Evolutionary conservation across 1,139 yeast species (phyloP).

Genomic region (Nakaseomyces sp.): DNA sequence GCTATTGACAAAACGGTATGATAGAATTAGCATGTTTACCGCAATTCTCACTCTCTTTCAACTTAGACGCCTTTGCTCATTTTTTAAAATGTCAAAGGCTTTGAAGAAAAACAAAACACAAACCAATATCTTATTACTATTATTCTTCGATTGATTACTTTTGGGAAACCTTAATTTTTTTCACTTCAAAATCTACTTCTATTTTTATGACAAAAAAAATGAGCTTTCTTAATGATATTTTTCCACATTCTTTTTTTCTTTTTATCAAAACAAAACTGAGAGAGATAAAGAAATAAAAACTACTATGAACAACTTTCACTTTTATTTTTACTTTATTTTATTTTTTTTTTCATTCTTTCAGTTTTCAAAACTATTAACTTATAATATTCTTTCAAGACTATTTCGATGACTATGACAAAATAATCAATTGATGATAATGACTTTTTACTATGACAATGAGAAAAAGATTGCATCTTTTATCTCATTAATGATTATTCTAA

Average conservation of each 20-base stretch:
- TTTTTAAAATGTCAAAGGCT: constrained; percentile 9
- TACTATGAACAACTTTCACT: background rate
- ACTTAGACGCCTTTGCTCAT: background rate
- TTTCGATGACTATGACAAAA: constrained; percentile 4
- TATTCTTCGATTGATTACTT: constrained; percentile 4
- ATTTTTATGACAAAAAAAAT: background rate
- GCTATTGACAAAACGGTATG: background rate
- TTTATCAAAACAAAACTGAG: background rate
- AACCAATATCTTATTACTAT: background rate
- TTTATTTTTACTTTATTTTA: background rate
- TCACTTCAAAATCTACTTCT: background rate
- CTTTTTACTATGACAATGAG: background rate
- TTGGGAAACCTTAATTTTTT: background rate
- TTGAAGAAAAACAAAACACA: constrained; percentile 12
- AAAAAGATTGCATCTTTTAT: background rate
- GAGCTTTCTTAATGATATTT: too few relatives aligned
- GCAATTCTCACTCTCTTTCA: background rate
- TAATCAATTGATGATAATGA: constrained; percentile 3
- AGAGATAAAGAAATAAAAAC: background rate
- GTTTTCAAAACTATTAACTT: background rate
- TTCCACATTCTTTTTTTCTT: background rate
- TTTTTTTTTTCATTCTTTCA: background rate
- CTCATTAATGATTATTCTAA: background rate
- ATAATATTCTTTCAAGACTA: constrained; percentile 5
- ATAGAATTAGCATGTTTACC: background rate